phyloP scores from a whole-genome alignment of 2,329 filamentous ascomycete genomes.

The Fusarium tricinctum region DNA sequence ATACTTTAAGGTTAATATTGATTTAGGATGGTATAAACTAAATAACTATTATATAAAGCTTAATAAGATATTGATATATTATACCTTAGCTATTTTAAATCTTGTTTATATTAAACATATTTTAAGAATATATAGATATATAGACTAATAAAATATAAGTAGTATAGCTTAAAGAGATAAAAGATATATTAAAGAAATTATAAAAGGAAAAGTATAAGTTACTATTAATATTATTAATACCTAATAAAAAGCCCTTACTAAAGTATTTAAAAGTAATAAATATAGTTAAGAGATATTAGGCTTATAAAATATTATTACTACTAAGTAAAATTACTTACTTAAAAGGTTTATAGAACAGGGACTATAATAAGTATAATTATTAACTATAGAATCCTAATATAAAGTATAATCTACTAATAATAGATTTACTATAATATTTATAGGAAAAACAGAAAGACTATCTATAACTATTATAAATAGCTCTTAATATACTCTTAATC shows the following conservation, averaged over 20 bases:
- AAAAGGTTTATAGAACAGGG: no score
- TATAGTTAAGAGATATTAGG: neutral
- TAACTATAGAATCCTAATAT: no score
- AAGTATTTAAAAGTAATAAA: no score
- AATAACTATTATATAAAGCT: conserved; percentile 25
- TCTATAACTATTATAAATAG: neutral
- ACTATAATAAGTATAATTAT: no score
- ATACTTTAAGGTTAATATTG: conserved; percentile 29
- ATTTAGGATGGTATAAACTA: conserved; percentile 24
- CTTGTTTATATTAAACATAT: conserved; percentile 25
- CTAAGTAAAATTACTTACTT: no score
- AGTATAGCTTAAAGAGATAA: neutral
- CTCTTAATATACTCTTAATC: neutral
- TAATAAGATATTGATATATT: conserved; percentile 18
- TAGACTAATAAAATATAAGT: neutral
- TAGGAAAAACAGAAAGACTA: neutral
- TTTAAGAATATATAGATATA: conserved; percentile 19
- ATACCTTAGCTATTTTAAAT: conserved; percentile 18
- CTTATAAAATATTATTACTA: no score
- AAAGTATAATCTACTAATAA: no score
- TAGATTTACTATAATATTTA: no score
- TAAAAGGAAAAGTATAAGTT: no score
- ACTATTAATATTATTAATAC: no score
- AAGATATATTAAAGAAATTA: no score
- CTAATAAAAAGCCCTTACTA: no score